These are phyloP conservation scores for Kwoniella botswanensis DNA, from an alignment of 768 basidiomycete genomes.

Conservation along the genomic window DNA sequence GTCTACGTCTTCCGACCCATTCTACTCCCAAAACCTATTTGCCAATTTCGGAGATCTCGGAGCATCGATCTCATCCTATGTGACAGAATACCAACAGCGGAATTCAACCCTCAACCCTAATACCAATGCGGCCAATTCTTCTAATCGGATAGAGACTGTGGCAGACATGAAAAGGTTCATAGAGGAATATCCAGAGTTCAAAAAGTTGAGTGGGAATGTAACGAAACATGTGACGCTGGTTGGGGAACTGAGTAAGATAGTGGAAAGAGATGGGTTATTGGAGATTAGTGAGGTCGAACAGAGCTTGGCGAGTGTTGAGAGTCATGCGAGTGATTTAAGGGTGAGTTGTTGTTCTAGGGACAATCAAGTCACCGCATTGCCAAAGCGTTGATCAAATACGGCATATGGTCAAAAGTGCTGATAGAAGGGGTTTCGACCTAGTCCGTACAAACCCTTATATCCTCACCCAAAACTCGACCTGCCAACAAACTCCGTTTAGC, in stretches of 20 bases:
- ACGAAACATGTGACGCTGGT: conserved; percentile 98
- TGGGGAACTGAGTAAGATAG: conserved; percentile 89
- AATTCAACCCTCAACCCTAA: conserved; percentile 61
- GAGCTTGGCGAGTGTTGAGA: conserved; percentile 88
- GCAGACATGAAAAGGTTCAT: conserved; percentile 96
- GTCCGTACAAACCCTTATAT: conserved; percentile 75
- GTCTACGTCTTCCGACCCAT: conserved; percentile 86
- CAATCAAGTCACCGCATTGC: no score
- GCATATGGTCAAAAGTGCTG: not conserved
- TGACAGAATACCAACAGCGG: conserved; percentile 75
- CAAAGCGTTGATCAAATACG: not conserved
- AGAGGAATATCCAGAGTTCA: conserved; percentile 97
- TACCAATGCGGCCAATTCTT: conserved; percentile 62
- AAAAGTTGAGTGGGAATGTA: conserved; percentile 94
- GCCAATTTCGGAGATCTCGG: conserved; percentile 97
- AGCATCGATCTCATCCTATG: conserved; percentile 85
- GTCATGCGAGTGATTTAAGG: conserved; percentile 76
- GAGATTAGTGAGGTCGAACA: conserved; percentile 95
- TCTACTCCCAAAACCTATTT: conserved; percentile 87
- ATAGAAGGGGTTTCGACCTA: conserved; percentile 56
- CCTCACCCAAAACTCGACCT: conserved; percentile 69
- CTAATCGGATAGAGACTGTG: conserved; percentile 81
- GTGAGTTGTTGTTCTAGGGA: conserved; percentile 61
- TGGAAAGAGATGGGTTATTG: conserved; percentile 80
- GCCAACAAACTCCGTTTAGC: conserved; percentile 88